Conservation (phyloP, 768 basidiomycete species). For the Candolleomyces efflorescens region DNA sequence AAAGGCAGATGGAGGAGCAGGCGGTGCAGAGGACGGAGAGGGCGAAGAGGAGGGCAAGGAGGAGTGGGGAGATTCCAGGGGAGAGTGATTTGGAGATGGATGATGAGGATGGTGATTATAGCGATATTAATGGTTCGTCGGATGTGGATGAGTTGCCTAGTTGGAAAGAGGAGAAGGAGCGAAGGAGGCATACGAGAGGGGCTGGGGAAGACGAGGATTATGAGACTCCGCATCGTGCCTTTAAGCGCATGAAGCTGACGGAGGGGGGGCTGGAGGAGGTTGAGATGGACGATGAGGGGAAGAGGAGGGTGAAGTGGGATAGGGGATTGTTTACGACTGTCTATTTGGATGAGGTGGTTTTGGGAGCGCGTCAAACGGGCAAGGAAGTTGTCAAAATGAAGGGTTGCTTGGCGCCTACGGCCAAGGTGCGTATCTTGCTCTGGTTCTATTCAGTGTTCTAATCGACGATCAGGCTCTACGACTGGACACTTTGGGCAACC, state of each 20-base stretch:
- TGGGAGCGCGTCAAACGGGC: slow-evolving; percentile 45
- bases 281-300: slow-evolving; percentile 23
- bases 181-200: slow-evolving; percentile 48
- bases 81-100: slow-evolving; percentile 25
- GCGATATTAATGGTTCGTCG: slow-evolving; percentile 9
- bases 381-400: slow-evolving; percentile 38
- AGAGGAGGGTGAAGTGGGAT: slow-evolving; percentile 76
- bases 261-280: slow-evolving; percentile 25
- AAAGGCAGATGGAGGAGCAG: slow-evolving; percentile 65
- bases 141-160: slow-evolving; percentile 18
- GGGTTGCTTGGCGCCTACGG: slow-evolving; percentile 63
- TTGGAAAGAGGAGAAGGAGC: not conserved
- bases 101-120: slow-evolving; percentile 17
- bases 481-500: slow-evolving; percentile 72
- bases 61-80: slow-evolving; percentile 33
- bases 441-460: not conserved
- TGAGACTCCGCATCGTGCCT: slow-evolving; percentile 49
- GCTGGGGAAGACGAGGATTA: slow-evolving; percentile 84
- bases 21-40: slow-evolving; percentile 50
- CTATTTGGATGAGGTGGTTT: slow-evolving; percentile 59
- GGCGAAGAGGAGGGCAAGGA: slow-evolving; percentile 55
- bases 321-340: slow-evolving; percentile 58
- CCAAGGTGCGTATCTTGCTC: slow-evolving; percentile 49
- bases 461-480: slow-evolving; percentile 43
- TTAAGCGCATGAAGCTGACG: slow-evolving; percentile 38